These are phyloP conservation scores for Capsicum pubescens DNA, from an alignment of 257 asterid genomes.

Conservation along the genomic window DNA sequence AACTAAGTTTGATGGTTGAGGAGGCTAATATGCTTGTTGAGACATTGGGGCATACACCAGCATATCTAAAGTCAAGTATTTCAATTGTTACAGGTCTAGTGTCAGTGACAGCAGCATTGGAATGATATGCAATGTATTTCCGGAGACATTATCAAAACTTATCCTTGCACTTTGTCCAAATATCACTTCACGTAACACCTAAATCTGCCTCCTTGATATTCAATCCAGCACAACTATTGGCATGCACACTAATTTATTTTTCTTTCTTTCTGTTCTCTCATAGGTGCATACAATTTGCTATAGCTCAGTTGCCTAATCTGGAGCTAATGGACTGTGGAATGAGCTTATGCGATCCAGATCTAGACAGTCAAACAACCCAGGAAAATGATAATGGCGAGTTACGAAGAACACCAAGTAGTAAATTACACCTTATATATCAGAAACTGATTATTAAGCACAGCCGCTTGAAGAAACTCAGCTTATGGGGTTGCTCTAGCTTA, in stretches of 20 bases:
- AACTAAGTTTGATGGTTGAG: constrained; percentile 13
- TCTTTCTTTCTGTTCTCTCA: constrained; percentile 21
- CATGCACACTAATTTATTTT: neutral
- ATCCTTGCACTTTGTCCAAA: constrained; percentile 95
- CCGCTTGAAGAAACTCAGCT: constrained; percentile 84
- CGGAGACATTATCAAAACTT: constrained; percentile 80
- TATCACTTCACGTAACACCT: constrained; percentile 81
- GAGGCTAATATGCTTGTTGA: neutral
- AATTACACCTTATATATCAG: constrained; percentile 70
- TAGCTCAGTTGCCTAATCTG: constrained; percentile 83
- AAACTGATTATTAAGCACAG: constrained; percentile 90
- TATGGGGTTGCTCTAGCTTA: constrained; percentile 99
- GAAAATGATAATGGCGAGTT: constrained; percentile 47
- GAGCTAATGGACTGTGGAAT: constrained; percentile 97
- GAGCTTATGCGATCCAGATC: constrained; percentile 74
- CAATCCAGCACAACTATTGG: neutral
- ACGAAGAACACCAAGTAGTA: constrained; percentile 59
- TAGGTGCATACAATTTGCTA: constrained; percentile 96
- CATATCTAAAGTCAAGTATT: neutral
- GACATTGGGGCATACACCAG: neutral
- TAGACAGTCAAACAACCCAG: constrained; percentile 41
- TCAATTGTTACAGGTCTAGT: constrained; percentile 68
- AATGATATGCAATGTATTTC: constrained; percentile 92
- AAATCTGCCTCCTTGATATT: neutral
- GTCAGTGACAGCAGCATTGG: constrained; percentile 95